Evolutionary conservation across 805 yeast species (phyloP), one percentile per base, ranked within the genome.

Genomic region (Gaillardinia entomophila): DNA sequence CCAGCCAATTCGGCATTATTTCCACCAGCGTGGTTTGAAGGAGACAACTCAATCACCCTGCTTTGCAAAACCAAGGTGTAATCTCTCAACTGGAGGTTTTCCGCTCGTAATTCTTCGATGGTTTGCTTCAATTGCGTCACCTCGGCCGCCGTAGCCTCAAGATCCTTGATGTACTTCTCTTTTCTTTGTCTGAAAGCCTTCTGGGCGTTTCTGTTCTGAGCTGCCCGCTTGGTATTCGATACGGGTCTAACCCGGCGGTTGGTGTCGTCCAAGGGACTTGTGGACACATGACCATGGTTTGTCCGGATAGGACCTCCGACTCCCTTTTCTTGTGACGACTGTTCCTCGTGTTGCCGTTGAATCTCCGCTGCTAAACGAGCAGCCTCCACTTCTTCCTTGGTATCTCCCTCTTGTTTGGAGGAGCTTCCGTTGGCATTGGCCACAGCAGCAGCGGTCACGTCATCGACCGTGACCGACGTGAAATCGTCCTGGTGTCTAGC

Each of bases 181-280:
- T 84, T 81, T 39, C 96, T 72, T 52, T 78, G 79, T 51, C 97
- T 73, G 61, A 88, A 89, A 6, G 96, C 95, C 45, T 85, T 76
- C 61, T 89, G 97, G 4, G 97, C 96, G 39, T 77, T 79, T 50
- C 97, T 69, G 64, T 89, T 89, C 60, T 89, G 97, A 6, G 82
- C 88, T 2, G 96, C 96, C 41, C 97, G 76, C 56, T 85, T 86
- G 26, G 92, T 76, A 35, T 69, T 72, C 15, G 79, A 70, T 27
- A 81, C 60, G 12, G 72, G 69, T 35, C 74, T 56, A 6, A 6
- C 22, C 10, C 22, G 6, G 6, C 22, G 6, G n/a, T n/a, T n/a
- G n/a, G n/a, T n/a, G n/a, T n/a, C n/a, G n/a, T n/a, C n/a, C n/a
- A n/a, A n/a, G n/a, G n/a, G n/a, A n/a, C n/a, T n/a, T n/a, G n/a